Base-by-base conservation (phyloP, 2,329 filamentous ascomycete genomes). In the Hirsutella rhossiliensis region DNA sequence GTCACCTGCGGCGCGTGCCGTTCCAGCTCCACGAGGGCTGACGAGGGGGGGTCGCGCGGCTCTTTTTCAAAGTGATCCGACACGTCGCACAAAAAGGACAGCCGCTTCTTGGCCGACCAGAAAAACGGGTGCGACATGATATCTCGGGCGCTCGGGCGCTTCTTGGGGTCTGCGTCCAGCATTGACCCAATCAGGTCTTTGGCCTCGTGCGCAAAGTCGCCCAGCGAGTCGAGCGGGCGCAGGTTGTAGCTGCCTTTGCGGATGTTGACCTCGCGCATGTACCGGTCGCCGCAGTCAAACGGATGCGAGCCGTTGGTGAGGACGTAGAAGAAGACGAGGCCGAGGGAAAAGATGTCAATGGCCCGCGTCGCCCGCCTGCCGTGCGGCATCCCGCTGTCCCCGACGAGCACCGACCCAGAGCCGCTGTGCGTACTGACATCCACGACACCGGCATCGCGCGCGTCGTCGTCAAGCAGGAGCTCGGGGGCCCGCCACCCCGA, bases 291-390 rank as follows among this genome's bases (percentile, higher is more conserved):
- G 49, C 88, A 89, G 59, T 96, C 90, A 56, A 94, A 98, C 0
- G 92, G 92, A 61, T 98, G 92, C 2, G 76, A 78, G 15, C 92
- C 92, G 49, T 88, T 85, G 2, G 90, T 96, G 47, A 98, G 73
- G n/a, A 97, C 89, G 61, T 96, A 98, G 67, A 89, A 97, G 69
- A 96, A 98, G n/a, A 98, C 88, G 43, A 95, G 83, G 1, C 92
- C 92, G 31, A 98, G 75, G 0, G 89, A 95, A 67, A 98, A 98
- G 23, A 98, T 95, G 59, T 98, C 92, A 48, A 97, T 96, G 9
- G 92, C 87, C 39, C 92, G 83, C 39, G 94, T 98, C 7, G 94
- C 90, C 42, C 92, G 84, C 47, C 88, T 82, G 40, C 55, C 56
- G 52, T 78, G 80, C 52, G 56, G 71, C 65, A 69, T 75, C 60